Evolutionary conservation across 2,329 filamentous ascomycete species (phyloP).

Genomic region (Alternaria postmessia): DNA sequence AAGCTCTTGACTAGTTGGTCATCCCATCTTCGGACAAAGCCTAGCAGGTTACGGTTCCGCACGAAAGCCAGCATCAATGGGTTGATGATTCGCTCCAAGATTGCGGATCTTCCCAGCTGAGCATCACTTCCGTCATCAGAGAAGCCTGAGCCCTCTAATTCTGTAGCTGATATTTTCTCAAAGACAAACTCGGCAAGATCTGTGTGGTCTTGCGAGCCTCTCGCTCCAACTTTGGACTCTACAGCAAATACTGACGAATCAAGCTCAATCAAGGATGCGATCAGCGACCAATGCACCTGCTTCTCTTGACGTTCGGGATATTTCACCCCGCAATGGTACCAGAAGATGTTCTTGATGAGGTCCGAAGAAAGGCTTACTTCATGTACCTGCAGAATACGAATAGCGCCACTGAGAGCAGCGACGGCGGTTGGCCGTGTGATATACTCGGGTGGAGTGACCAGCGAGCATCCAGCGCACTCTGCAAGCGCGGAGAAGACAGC

Average conservation of each 20-base stretch:
- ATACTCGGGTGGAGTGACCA: conserved; percentile 34
- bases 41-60: conserved; percentile 44
- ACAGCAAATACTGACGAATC: conserved; percentile 45
- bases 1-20: conserved; percentile 37
- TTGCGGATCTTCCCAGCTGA: not conserved
- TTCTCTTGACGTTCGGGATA: conserved; percentile 30
- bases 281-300: conserved; percentile 40
- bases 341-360: conserved; percentile 43
- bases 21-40: conserved; percentile 48
- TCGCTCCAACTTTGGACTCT: conserved; percentile 26
- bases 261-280: conserved; percentile 44
- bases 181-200: conserved; percentile 44
- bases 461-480: conserved; percentile 44
- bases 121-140: not conserved
- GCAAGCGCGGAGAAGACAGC: conserved; percentile 49
- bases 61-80: conserved; percentile 47
- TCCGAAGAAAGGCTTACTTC: conserved; percentile 37
- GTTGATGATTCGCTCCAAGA: conserved; percentile 34
- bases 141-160: conserved; percentile 22
- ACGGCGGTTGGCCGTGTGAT: conserved; percentile 29
- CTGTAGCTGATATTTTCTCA: conserved; percentile 35
- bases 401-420: conserved; percentile 33
- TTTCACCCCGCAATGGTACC: conserved; percentile 47
- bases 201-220: conserved; percentile 18
- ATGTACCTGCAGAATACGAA: conserved; percentile 35